Conservation (phyloP, 2,329 filamentous ascomycete genomes). For the Penicillium paneum region DNA sequence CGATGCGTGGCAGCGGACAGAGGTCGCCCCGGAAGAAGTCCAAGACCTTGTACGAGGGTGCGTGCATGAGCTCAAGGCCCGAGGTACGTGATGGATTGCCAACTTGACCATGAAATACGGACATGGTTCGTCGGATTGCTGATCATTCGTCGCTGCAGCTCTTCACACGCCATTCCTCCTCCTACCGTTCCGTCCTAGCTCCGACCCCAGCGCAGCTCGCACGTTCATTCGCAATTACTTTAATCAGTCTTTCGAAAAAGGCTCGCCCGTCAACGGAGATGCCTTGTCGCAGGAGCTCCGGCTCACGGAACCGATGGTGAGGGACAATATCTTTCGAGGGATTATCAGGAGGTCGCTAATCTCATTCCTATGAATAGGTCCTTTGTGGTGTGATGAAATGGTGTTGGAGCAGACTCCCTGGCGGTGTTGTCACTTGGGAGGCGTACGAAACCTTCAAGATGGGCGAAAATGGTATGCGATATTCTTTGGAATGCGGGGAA, state of each 20-base stretch:
- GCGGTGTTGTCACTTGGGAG: conserved; percentile 94
- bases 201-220: conserved; percentile 85
- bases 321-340: conserved; percentile 23
- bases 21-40: conserved; percentile 84
- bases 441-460: conserved; percentile 94
- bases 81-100: conserved; percentile 65
- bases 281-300: conserved; percentile 78
- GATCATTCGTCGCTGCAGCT: conserved; percentile 52
- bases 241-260: conserved; percentile 61
- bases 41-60: conserved; percentile 81
- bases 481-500: conserved; percentile 1
- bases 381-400: conserved; percentile 93
- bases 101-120: conserved; percentile 20
- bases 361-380: conserved; percentile 56
- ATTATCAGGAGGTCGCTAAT: background rate
- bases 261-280: conserved; percentile 62
- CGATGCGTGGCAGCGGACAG: conserved; percentile 78
- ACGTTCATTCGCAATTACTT: conserved; percentile 94
- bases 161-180: conserved; percentile 90
- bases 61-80: conserved; percentile 85
- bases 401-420: conserved; percentile 92
- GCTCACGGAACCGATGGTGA: conserved; percentile 89
- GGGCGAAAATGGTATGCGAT: conserved; percentile 73
- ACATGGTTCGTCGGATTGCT: conserved; percentile 29
- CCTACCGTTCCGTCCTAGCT: conserved; percentile 88